phyloP scores from a whole-genome alignment of 108 stramenopile species.

The Chaetoceros tenuissimus region DNA sequence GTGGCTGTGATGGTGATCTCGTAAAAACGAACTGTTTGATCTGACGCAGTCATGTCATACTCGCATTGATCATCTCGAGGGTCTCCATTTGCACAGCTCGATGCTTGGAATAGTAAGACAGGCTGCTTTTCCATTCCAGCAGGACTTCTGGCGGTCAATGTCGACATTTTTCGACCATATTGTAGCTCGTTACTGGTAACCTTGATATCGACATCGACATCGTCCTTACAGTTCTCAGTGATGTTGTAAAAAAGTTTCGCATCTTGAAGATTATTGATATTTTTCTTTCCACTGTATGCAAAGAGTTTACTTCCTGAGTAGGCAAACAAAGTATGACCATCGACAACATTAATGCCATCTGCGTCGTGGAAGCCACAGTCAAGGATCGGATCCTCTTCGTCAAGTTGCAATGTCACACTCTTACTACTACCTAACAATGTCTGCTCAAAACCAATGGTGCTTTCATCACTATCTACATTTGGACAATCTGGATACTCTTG shows the following conservation, averaged over 20 bases:
- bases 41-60: too few relatives aligned
- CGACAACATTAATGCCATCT: neutral
- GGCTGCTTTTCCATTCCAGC: too few relatives aligned
- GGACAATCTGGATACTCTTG: neutral
- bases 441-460: neutral
- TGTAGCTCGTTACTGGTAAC: too few relatives aligned
- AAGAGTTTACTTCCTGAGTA: neutral
- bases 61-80: too few relatives aligned
- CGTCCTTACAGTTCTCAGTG: too few relatives aligned
- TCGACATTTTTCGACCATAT: too few relatives aligned
- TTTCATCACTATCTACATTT: neutral
- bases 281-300: neutral
- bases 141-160: too few relatives aligned
- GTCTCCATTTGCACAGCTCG: too few relatives aligned
- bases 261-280: constrained; percentile 1
- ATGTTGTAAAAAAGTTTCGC: neutral
- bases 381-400: neutral
- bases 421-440: neutral
- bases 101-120: too few relatives aligned
- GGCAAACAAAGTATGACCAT: neutral
- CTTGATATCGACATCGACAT: too few relatives aligned
- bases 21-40: too few relatives aligned
- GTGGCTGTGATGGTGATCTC: too few relatives aligned
- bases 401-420: neutral
- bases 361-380: neutral